Conservation (phyloP, 345 rosid species). For the Mercurialis annua region DNA sequence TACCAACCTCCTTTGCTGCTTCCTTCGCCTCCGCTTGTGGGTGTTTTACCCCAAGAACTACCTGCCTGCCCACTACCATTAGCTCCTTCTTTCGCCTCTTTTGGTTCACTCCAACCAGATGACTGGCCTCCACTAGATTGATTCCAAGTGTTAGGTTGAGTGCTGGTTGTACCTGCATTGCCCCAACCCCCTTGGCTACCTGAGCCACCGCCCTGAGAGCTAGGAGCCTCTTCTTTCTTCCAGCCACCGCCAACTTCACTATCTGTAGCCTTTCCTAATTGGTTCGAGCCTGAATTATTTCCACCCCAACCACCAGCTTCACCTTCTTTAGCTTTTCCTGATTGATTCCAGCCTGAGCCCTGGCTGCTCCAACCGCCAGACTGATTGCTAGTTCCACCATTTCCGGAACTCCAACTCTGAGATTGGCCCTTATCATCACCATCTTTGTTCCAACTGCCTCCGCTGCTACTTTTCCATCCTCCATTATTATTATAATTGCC, state of each 20-base stretch:
- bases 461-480: conserved; percentile 17
- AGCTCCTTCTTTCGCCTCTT: conserved; percentile 18
- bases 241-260: conserved; percentile 10
- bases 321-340: conserved; percentile 4
- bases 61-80: conserved; percentile 8
- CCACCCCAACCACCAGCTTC: conserved; percentile 3
- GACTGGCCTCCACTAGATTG: conserved; percentile 24
- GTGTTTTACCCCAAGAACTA: conserved; percentile 28
- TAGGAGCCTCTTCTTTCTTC: conserved; percentile 1
- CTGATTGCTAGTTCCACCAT: conserved; percentile 25
- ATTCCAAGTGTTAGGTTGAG: conserved; percentile 23
- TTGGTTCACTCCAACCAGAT: conserved; percentile 20
- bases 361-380: conserved; percentile 40
- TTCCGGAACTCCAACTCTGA: conserved; percentile 32
- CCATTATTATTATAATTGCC: conserved; percentile 15
- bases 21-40: conserved; percentile 30
- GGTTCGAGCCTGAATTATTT: no score
- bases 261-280: conserved; percentile 6
- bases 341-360: conserved; percentile 13
- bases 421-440: conserved; percentile 18
- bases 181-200: conserved; percentile 18
- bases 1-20: conserved; percentile 39
- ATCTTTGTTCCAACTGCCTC: conserved; percentile 31
- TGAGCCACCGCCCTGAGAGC: conserved; percentile 14
- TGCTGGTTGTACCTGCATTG: conserved; percentile 5